A percentile compares a stretch with the other conserved stretches of the same genome.
Conservation (phyloP, 352 stramenopile species). For the Phytophthora gonapodyides region DNA sequence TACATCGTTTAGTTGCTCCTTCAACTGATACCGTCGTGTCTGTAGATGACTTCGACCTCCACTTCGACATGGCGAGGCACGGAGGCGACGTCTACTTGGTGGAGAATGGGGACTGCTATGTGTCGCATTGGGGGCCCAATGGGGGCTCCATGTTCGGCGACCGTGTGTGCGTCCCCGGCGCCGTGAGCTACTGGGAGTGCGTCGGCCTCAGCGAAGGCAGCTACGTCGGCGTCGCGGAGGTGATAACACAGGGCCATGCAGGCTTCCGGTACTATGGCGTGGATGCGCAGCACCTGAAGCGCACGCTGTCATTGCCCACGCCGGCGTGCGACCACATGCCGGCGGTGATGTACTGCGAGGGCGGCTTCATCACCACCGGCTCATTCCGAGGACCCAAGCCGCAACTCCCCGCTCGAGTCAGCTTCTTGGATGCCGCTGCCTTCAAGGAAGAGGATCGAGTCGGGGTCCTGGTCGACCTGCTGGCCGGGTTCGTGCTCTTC, state of each 20-base stretch:
- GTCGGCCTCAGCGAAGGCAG: slow-evolving; percentile 62
- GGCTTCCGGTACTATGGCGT: slow-evolving; percentile 51
- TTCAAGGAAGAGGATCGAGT: slow-evolving; percentile 61
- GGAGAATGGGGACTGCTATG: slow-evolving; percentile 38
- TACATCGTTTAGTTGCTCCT: neutral
- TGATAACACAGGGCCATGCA: slow-evolving; percentile 36
- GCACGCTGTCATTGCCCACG: slow-evolving; percentile 52
- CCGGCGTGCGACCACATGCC: slow-evolving; percentile 69
- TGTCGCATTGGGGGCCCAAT: slow-evolving; percentile 48
- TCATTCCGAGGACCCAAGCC: slow-evolving; percentile 62
- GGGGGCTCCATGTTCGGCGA: slow-evolving; percentile 60
- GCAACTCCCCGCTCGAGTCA: slow-evolving; percentile 43
- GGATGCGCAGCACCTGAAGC: slow-evolving; percentile 43
- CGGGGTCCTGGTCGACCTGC: slow-evolving; percentile 60
- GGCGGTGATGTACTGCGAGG: slow-evolving; percentile 77
- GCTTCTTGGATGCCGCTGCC: slow-evolving; percentile 48
- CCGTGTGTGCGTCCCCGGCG: slow-evolving; percentile 35
- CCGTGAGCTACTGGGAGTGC: slow-evolving; percentile 77
- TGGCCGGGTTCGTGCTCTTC: slow-evolving; percentile 60
- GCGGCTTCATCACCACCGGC: slow-evolving; percentile 69
- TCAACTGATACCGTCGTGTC: neutral
- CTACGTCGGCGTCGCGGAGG: slow-evolving; percentile 57
- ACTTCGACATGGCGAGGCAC: slow-evolving; percentile 46
- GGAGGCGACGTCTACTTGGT: slow-evolving; percentile 53
- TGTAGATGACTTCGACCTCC: slow-evolving; percentile 54